Conservation (phyloP, 148 eudicot species). For the Arbutus unedo region DNA sequence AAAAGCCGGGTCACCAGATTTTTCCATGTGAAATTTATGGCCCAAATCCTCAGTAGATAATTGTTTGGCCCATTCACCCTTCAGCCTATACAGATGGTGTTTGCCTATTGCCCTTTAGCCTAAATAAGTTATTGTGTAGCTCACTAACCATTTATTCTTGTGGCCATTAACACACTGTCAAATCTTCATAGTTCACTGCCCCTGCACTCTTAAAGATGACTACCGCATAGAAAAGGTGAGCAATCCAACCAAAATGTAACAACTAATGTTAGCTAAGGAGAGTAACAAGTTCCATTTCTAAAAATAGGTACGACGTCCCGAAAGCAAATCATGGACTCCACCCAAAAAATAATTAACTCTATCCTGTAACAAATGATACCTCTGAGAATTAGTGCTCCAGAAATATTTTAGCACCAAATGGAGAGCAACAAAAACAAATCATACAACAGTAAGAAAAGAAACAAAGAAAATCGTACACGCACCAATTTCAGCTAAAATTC, state of each 20-base stretch:
- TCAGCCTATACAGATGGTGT: no score
- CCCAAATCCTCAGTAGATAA: no score
- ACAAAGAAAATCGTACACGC: no score
- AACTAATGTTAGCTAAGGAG: background rate
- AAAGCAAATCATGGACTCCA: background rate
- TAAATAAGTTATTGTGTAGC: no score
- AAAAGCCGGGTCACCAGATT: no score
- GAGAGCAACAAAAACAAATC: background rate
- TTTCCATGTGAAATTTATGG: no score
- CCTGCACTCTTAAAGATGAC: background rate
- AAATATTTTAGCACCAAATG: background rate
- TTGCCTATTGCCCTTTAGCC: no score
- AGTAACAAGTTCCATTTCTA: background rate
- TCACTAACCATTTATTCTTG: no score
- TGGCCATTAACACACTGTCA: background rate
- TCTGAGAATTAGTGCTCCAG: background rate
- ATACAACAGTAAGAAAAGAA: no score
- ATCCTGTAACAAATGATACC: background rate
- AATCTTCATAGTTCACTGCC: background rate
- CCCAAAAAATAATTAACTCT: background rate
- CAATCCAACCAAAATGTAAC: background rate
- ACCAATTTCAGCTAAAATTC: no score
- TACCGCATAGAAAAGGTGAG: background rate
- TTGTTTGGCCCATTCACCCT: no score
- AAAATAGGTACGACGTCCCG: background rate